phyloP scores from a whole-genome alignment of 192 early-diverging fungal genomes.

The Kickxella alabastrina region DNA sequence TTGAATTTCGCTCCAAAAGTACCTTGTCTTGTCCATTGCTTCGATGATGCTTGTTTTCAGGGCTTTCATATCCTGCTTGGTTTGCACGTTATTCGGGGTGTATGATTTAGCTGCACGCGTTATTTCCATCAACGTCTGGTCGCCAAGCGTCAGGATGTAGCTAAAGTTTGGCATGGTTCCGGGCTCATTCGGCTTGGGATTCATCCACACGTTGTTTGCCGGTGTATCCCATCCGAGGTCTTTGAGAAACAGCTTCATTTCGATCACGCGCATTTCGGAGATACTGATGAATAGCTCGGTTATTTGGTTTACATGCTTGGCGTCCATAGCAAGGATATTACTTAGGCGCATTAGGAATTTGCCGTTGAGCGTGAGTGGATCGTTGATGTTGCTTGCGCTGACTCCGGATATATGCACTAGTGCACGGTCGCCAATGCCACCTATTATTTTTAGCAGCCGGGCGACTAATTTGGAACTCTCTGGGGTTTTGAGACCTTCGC shows the following conservation, averaged over 20 bases:
- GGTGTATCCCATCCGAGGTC: slow-evolving; percentile 23
- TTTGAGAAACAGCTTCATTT: slow-evolving; percentile 11
- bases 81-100: background rate
- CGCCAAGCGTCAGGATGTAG: slow-evolving; percentile 24
- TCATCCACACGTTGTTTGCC: background rate
- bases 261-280: background rate
- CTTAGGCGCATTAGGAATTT: slow-evolving; percentile 15
- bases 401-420: slow-evolving; percentile 1
- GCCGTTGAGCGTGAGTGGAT: slow-evolving; percentile 12
- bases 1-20: slow-evolving; percentile 7
- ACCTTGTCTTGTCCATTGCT: slow-evolving; percentile 3
- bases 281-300: slow-evolving; percentile 16
- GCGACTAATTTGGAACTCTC: slow-evolving; percentile 9
- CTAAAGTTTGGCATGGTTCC: slow-evolving; percentile 21
- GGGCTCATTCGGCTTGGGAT: background rate
- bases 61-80: background rate
- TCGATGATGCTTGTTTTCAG: slow-evolving; percentile 1
- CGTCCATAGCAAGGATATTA: slow-evolving; percentile 13
- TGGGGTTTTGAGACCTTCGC: slow-evolving; percentile 2
- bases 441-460: slow-evolving; percentile 6
- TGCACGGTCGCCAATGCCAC: slow-evolving; percentile 8
- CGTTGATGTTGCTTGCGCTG: background rate
- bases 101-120: slow-evolving; percentile 6
- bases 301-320: slow-evolving; percentile 8
- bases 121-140: slow-evolving; percentile 12